Conservation (phyloP, 257 asterid genomes). For the Anisodus acutangulus region DNA sequence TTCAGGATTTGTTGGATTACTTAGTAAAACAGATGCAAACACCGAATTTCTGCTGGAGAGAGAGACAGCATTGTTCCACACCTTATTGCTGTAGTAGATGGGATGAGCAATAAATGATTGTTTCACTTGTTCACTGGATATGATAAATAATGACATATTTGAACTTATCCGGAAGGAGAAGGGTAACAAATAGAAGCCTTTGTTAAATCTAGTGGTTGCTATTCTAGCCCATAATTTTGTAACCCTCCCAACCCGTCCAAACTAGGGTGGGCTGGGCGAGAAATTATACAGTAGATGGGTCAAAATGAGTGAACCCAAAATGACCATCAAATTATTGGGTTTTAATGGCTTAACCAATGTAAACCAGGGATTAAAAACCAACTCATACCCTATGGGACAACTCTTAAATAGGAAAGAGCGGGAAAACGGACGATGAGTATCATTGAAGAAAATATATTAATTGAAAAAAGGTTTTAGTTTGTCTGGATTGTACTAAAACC, state of each 20-base stretch:
- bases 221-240: slow-evolving; percentile 11
- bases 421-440: background rate
- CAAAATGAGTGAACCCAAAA: slow-evolving; percentile 14
- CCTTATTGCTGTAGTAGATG: slow-evolving; percentile 1
- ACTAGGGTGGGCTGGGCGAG: background rate
- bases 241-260: background rate
- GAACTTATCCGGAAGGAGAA: background rate
- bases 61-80: background rate
- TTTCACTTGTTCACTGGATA: slow-evolving; percentile 2
- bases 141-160: background rate
- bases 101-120: background rate
- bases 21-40: slow-evolving; percentile 8
- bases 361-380: background rate
- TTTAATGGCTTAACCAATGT: slow-evolving; percentile 13
- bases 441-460: background rate
- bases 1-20: background rate
- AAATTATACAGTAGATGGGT: background rate
- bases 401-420: background rate
- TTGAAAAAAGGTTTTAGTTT: background rate
- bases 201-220: background rate
- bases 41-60: slow-evolving; percentile 4
- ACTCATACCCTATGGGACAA: background rate
- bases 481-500: background rate
- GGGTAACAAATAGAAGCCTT: slow-evolving; percentile 10
- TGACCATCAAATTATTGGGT: slow-evolving; percentile 1